phyloP scores from a whole-genome alignment of 352 stramenopile species.

The Pythium phragmiticola region DNA sequence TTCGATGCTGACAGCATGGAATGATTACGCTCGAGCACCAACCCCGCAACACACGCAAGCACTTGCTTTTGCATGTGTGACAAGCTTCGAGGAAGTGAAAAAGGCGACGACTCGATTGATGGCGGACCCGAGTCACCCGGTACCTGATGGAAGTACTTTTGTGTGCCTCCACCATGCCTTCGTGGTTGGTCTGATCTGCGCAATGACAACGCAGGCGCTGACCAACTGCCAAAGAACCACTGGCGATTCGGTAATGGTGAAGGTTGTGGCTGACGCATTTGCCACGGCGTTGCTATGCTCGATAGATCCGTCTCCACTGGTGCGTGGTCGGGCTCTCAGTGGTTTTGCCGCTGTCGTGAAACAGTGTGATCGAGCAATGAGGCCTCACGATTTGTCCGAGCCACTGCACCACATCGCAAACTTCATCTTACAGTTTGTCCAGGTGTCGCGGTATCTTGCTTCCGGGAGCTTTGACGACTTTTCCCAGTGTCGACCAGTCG shows the following conservation, averaged over 20 bases:
- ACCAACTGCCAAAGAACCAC: conserved; percentile 56
- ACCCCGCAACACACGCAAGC: conserved; percentile 54
- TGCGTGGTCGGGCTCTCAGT: conserved; percentile 51
- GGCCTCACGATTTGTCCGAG: conserved; percentile 55
- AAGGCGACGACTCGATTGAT: conserved; percentile 68
- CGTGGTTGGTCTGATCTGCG: conserved; percentile 75
- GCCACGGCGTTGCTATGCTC: conserved; percentile 72
- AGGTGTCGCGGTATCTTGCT: conserved; percentile 58
- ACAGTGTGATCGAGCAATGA: conserved; percentile 49
- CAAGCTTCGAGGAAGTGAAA: conserved; percentile 81
- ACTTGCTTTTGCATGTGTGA: conserved; percentile 61
- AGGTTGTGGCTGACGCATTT: conserved; percentile 71
- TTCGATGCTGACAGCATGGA: conserved; percentile 75
- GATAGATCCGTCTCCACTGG: conserved; percentile 59
- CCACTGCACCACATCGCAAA: conserved; percentile 73
- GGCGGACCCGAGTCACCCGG: conserved; percentile 38
- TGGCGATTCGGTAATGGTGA: conserved; percentile 62
- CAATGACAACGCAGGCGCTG: conserved; percentile 74
- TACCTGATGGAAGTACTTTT: conserved; percentile 61
- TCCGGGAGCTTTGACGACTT: conserved; percentile 59
- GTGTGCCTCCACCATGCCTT: conserved; percentile 81
- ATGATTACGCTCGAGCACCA: conserved; percentile 55
- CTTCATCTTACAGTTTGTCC: conserved; percentile 76
- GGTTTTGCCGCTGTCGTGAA: conserved; percentile 60
- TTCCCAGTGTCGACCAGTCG: conserved; percentile 52